Conservation (phyloP, 139 green algal species). For the Volvox reticuliferus region DNA sequence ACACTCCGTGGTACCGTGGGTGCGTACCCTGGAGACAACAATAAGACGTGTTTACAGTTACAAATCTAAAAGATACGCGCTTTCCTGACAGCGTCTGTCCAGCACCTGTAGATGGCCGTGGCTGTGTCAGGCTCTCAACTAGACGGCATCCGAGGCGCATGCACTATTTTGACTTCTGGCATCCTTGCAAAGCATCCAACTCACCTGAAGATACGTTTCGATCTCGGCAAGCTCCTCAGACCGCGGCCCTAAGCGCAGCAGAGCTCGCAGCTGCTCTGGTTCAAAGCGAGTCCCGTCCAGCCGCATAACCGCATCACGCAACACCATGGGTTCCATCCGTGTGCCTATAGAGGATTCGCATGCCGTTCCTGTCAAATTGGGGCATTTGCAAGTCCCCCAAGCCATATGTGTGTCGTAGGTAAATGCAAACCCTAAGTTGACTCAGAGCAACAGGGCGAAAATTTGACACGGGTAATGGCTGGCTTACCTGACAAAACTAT, state of each 20-base stretch:
- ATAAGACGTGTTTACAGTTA: no score
- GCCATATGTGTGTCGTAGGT: no score
- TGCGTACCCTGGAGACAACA: slow-evolving; percentile 63
- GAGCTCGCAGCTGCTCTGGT: slow-evolving; percentile 76
- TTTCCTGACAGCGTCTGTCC: no score
- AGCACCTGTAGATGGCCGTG: no score
- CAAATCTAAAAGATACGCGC: no score
- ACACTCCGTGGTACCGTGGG: slow-evolving; percentile 64
- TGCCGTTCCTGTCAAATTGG: background rate
- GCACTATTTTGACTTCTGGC: no score
- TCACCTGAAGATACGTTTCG: slow-evolving; percentile 64
- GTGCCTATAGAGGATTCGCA: slow-evolving; percentile 14
- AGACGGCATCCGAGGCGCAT: no score
- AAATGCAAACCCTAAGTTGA: no score
- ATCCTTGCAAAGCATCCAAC: no score
- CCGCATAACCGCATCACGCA: slow-evolving; percentile 56
- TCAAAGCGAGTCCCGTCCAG: slow-evolving; percentile 76
- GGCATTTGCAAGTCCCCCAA: no score
- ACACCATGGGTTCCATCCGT: slow-evolving; percentile 4
- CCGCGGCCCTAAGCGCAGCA: slow-evolving; percentile 73
- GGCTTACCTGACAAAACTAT: slow-evolving; percentile 81
- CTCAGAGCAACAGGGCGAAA: no score
- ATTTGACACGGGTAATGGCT: background rate
- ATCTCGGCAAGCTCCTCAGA: slow-evolving; percentile 73
- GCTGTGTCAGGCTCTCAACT: no score